Conservation (phyloP, 2,329 filamentous ascomycete genomes). For the Emmonsia crescens region DNA sequence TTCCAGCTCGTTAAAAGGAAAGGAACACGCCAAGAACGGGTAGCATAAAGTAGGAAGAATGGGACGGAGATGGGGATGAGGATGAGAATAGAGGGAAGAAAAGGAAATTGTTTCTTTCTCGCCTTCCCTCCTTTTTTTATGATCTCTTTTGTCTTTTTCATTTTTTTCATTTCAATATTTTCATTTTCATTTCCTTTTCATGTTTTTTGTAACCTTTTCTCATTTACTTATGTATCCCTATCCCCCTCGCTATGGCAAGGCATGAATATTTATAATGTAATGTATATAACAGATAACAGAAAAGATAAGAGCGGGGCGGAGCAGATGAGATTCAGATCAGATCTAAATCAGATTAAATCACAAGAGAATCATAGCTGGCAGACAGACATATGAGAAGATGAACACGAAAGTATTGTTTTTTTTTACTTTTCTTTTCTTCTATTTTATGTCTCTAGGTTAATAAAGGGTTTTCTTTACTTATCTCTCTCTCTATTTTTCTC, state of each 20-base stretch:
- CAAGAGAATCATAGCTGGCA: background rate
- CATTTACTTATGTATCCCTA: background rate
- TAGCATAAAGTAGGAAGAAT: too few relatives aligned
- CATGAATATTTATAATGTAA: conserved; percentile 1
- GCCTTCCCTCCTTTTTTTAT: background rate
- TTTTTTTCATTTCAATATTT: background rate
- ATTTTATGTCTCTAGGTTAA: too few relatives aligned
- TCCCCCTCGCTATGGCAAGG: background rate
- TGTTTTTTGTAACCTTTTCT: background rate
- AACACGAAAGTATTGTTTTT: too few relatives aligned
- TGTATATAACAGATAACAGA: background rate
- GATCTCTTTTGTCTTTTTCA: background rate
- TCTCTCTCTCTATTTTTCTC: too few relatives aligned
- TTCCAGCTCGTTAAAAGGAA: too few relatives aligned
- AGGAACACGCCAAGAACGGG: too few relatives aligned
- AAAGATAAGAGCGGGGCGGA: too few relatives aligned
- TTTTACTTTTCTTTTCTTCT: too few relatives aligned
- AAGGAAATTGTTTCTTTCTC: background rate
- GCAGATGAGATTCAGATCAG: background rate
- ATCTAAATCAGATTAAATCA: background rate
- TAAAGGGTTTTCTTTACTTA: too few relatives aligned
- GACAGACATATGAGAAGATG: background rate
- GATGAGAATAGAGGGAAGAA: background rate
- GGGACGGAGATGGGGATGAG: background rate
- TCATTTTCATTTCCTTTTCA: background rate